Evolutionary conservation across 768 basidiomycete species (phyloP), one percentile per base, ranked within the genome.

Genomic region (Clitopilus hobsonii): DNA sequence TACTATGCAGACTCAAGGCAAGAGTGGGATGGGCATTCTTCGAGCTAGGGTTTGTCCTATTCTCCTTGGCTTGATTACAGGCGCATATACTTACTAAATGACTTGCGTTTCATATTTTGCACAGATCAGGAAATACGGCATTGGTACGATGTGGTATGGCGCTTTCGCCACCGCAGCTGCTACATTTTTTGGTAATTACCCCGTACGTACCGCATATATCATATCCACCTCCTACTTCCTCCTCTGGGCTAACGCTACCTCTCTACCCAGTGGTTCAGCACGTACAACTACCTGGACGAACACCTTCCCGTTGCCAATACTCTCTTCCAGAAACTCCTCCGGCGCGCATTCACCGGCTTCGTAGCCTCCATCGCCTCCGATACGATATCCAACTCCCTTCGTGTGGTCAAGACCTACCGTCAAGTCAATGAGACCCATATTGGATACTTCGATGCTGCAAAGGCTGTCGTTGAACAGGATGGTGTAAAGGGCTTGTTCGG

Each of bases 351-450:
- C 67, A 97, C 98, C 59, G 96, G 94, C 0, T 98, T 98, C 69
- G 77, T 73, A 26, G 92, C 94, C 0, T 92, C 91, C 4, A 76
- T 97, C 52, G 76, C 85, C 2, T 94, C 91, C 10, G 96, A 98
- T 65, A 89, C 86, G 1, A 65, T 89, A 38, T 91, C 89, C 41
- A 98, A 98, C 73, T 92, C 88, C 5, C 74, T 98, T 1, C 83
- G 93, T 18, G 95, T 98, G 2, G 72, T 98, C 65, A 98, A 98
- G 79, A 98, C 96, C 0, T 98, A 97, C 71, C 76, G 95, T 14
- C 96, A 98, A 67, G 93, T 95, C 27, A 84, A 94, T 65, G 86
- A 88, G 57, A 83, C 82, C 4, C 80, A 83, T 26, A 87, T 98
- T 14, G 82, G 86, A 1, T 98, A 98, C 66, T 54, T 77, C 3